Base-by-base conservation (phyloP, 768 basidiomycete species). In the Serendipita vermifera region DNA sequence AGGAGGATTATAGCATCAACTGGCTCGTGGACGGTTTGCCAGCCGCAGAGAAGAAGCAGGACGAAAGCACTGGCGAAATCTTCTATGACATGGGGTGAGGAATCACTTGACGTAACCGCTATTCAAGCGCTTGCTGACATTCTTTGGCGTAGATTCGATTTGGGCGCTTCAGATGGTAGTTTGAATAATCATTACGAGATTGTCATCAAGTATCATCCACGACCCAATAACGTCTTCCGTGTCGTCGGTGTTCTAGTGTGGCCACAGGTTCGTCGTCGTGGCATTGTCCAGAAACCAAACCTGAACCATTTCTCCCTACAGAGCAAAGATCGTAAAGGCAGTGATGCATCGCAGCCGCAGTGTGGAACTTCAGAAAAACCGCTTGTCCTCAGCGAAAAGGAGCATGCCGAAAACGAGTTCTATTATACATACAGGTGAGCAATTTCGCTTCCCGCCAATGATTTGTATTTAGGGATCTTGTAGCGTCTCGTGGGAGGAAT, bases 21-120 rank as follows among this genome's bases (percentile, higher is more conserved):
- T 94, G 92, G 85, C 82, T 97, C 31, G 73, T 97, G 36, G 94
- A 98, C 63, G 93, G 93, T 11, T 76, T 98, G 27, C 94, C 93
- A 2, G 88, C 87, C 4, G 88, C 89, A 14, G 91, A 96, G 70
- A 87, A 90, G 85, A 93, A 89, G 69, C 70, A 74, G 33, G 91
- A 96, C 66, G 63, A 72, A 40, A 78, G 83, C 62, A 88, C 80
- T 2, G 78, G 80, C n/a, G 89, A 94, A 35, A 64, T 84, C 13
- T 97, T 94, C 70, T 90, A 85, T 64, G 92, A 94, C 70, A 85
- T 89, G 72, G 67, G 87, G 41, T 56, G 39, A n/a, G 15, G n/a
- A n/a, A n/a, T n/a, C n/a, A n/a, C 40, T 17, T 39, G 6, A 26
- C 39, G 15, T 39, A 20, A 9, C 1, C 9, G 2, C 14, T 14